These are phyloP conservation scores for Glomus cerebriforme DNA, from an alignment of 192 early-diverging fungal species.

Conservation along the genomic window DNA sequence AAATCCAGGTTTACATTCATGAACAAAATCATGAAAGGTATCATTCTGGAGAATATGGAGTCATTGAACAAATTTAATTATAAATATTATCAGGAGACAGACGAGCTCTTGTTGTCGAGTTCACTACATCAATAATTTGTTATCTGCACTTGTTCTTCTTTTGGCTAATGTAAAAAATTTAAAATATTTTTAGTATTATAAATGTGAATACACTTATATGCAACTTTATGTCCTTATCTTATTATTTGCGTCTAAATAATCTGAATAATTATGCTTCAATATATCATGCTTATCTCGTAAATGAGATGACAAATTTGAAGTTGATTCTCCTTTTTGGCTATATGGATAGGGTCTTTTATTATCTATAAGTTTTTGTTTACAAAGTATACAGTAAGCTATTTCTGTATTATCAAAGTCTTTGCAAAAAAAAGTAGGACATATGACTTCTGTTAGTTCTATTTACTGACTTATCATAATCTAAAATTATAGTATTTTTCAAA, in stretches of 20 bases:
- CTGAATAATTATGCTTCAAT: not conserved
- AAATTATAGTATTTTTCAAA: too few species aligned
- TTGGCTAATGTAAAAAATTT: not conserved
- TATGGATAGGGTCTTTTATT: not conserved
- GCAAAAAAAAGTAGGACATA: not conserved
- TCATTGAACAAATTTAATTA: constrained; percentile 11
- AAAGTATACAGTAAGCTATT: not conserved
- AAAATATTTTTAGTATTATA: not conserved
- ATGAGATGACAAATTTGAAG: not conserved
- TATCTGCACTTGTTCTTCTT: not conserved
- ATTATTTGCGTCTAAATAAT: not conserved
- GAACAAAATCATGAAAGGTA: not conserved
- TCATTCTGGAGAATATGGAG: constrained; percentile 11
- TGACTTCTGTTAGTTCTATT: not conserved
- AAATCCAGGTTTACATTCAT: constrained; percentile 4
- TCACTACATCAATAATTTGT: not conserved
- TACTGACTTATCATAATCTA: too few species aligned
- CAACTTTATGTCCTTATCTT: not conserved
- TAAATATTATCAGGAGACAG: not conserved
- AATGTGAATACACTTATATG: not conserved
- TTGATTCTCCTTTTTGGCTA: not conserved
- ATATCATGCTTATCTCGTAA: constrained; percentile 7
- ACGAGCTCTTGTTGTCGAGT: not conserved
- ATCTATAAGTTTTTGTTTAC: not conserved
- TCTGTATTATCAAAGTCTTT: not conserved